phyloP scores from a whole-genome alignment of 495 filamentous ascomycete species.

The Pseudomonodictys pantanalensis region DNA sequence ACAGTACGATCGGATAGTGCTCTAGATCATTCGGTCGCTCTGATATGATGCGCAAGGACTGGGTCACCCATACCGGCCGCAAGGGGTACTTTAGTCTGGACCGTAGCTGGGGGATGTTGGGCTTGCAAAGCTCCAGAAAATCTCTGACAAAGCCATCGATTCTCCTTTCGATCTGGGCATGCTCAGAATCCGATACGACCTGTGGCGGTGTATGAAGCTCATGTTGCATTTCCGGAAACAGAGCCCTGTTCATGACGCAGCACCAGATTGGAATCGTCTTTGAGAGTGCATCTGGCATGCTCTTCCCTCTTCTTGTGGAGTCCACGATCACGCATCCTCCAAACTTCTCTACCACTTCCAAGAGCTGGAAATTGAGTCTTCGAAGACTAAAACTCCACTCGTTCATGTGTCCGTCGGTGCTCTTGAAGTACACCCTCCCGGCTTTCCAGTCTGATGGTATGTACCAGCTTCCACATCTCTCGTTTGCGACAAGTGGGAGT shows the following conservation, averaged over 20 bases:
- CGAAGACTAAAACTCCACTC: slow-evolving; percentile 85
- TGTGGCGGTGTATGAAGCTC: slow-evolving; percentile 62
- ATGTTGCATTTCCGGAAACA: slow-evolving; percentile 62
- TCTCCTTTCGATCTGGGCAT: slow-evolving; percentile 68
- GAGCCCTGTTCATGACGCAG: slow-evolving; percentile 71
- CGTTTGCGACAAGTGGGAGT: slow-evolving; percentile 88
- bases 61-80: slow-evolving; percentile 61
- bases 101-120: slow-evolving; percentile 45
- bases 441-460: slow-evolving; percentile 63
- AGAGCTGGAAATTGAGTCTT: slow-evolving; percentile 77
- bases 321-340: slow-evolving; percentile 89
- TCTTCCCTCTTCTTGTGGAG: slow-evolving; percentile 89
- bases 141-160: slow-evolving; percentile 65
- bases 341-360: slow-evolving; percentile 57
- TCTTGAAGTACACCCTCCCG: slow-evolving; percentile 90
- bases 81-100: slow-evolving; percentile 55
- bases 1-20: slow-evolving; percentile 72
- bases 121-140: slow-evolving; percentile 52
- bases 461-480: slow-evolving; percentile 96
- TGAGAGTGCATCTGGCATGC: slow-evolving; percentile 87
- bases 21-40: slow-evolving; percentile 29
- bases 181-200: slow-evolving; percentile 68
- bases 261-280: slow-evolving; percentile 97
- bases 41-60: slow-evolving; percentile 39
- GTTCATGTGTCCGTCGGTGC: slow-evolving; percentile 88